Percentiles rank a stretch among this genome's conserved stretches.
These are phyloP conservation scores for Thermomucor indicae-seudaticae DNA, from an alignment of 371 early-diverging fungal genomes.

Conservation along the genomic window DNA sequence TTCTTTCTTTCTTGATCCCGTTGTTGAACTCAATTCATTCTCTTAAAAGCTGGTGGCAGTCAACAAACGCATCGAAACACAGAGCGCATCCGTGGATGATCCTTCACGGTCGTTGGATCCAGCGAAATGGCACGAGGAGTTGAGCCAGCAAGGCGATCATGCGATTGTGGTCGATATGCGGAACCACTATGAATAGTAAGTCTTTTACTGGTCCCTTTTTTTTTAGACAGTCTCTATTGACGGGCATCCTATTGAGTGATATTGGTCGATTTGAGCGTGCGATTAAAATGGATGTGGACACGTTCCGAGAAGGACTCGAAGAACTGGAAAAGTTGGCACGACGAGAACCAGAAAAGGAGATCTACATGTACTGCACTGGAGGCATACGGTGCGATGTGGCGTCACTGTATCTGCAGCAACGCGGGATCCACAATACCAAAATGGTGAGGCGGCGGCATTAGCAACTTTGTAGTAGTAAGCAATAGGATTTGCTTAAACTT, in stretches of 20 bases:
- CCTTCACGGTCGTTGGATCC: slow-evolving; percentile 54
- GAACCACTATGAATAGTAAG: slow-evolving; percentile 73
- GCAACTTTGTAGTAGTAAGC: no score
- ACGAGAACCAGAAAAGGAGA: slow-evolving; percentile 40
- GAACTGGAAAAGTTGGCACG: slow-evolving; percentile 21
- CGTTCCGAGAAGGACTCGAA: slow-evolving; percentile 63
- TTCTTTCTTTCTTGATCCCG: not conserved
- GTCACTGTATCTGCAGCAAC: slow-evolving; percentile 63
- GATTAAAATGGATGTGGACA: slow-evolving; percentile 66
- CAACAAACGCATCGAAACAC: slow-evolving; percentile 37
- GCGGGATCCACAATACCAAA: slow-evolving; percentile 64
- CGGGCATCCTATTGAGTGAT: slow-evolving; percentile 32
- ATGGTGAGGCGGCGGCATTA: slow-evolving; percentile 53
- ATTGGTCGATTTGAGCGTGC: slow-evolving; percentile 70
- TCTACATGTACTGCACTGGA: slow-evolving; percentile 85
- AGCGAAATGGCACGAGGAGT: slow-evolving; percentile 60
- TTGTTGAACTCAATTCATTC: not conserved
- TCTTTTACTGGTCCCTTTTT: not conserved
- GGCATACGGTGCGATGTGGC: slow-evolving; percentile 79
- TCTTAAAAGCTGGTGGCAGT: slow-evolving; percentile 61
- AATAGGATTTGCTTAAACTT: no score
- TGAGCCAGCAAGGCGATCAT: slow-evolving; percentile 25
- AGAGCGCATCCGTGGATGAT: slow-evolving; percentile 48
- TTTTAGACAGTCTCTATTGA: not conserved
- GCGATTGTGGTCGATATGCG: slow-evolving; percentile 71